These are phyloP conservation scores for Tolypocladium guangdongense DNA, from an alignment of 2,329 filamentous ascomycete species.

Conservation along the genomic window DNA sequence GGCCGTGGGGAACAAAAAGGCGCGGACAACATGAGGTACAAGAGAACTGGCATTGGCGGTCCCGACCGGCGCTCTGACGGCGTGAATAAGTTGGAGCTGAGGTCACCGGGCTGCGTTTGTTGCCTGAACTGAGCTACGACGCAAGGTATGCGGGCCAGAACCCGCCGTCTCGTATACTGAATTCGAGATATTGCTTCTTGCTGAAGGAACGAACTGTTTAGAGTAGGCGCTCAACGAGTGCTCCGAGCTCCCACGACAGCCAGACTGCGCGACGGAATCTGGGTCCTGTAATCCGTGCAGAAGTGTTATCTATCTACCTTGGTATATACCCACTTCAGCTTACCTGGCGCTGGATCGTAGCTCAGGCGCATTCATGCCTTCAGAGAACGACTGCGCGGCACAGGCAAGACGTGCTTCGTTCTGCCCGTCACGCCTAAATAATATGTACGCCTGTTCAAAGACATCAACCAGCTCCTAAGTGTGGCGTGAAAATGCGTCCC, in stretches of 20 bases:
- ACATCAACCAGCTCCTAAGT: background rate
- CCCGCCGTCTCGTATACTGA: background rate
- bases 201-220: background rate
- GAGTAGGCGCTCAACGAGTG: background rate
- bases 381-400: background rate
- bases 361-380: too few relatives aligned
- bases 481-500: background rate
- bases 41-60: background rate
- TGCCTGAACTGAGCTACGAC: background rate
- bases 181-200: background rate
- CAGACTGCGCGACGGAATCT: background rate
- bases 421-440: background rate
- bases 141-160: too few relatives aligned
- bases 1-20: conserved; percentile 19
- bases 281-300: too few relatives aligned
- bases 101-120: too few relatives aligned
- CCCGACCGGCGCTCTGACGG: too few relatives aligned
- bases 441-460: background rate
- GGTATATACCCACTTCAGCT: too few relatives aligned
- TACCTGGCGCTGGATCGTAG: too few relatives aligned
- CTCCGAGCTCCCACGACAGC: background rate
- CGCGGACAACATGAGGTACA: background rate
- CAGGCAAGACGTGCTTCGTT: background rate
- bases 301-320: too few relatives aligned
- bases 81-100: background rate